phyloP scores from a whole-genome alignment of 2,329 filamentous ascomycete species.

The Coniochaeta sp. region DNA sequence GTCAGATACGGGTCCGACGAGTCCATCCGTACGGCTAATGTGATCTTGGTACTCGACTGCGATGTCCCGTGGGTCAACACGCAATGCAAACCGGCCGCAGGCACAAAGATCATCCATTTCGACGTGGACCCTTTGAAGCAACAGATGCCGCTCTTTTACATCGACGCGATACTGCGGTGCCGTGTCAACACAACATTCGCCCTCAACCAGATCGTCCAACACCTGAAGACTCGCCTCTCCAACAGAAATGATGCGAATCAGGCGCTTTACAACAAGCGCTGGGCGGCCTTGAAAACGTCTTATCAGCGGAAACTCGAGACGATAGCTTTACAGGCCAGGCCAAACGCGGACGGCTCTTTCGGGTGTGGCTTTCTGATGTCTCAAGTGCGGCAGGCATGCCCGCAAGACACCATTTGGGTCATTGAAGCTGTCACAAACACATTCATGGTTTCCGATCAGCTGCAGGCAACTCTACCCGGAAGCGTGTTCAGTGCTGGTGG shows the following conservation, averaged over 20 bases:
- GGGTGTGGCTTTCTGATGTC: slow-evolving; percentile 4
- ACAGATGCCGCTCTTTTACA: slow-evolving; percentile 52
- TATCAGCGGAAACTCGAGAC: no score
- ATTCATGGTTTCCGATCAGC: slow-evolving; percentile 54
- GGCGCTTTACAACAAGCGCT: not conserved
- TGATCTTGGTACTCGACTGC: slow-evolving; percentile 60
- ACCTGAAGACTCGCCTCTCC: slow-evolving; percentile 12
- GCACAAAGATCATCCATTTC: slow-evolving; percentile 47
- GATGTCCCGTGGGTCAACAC: slow-evolving; percentile 66
- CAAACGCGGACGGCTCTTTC: slow-evolving; percentile 27
- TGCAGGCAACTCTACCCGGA: slow-evolving; percentile 45
- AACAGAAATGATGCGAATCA: not conserved
- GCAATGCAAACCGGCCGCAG: slow-evolving; percentile 47
- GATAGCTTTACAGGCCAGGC: no score
- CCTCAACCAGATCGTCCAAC: slow-evolving; percentile 21
- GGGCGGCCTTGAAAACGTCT: no score
- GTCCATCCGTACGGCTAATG: slow-evolving; percentile 52
- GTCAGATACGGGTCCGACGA: slow-evolving; percentile 32
- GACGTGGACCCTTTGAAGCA: slow-evolving; percentile 62
- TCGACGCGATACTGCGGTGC: slow-evolving; percentile 43
- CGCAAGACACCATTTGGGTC: slow-evolving; percentile 51
- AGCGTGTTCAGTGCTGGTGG: slow-evolving; percentile 36
- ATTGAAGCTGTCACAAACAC: slow-evolving; percentile 64
- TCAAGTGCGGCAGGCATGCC: slow-evolving; percentile 16
- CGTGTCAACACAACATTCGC: slow-evolving; percentile 41